Conservation (phyloP, 2,329 filamentous ascomycete species). For the Penicillium digitatum region DNA sequence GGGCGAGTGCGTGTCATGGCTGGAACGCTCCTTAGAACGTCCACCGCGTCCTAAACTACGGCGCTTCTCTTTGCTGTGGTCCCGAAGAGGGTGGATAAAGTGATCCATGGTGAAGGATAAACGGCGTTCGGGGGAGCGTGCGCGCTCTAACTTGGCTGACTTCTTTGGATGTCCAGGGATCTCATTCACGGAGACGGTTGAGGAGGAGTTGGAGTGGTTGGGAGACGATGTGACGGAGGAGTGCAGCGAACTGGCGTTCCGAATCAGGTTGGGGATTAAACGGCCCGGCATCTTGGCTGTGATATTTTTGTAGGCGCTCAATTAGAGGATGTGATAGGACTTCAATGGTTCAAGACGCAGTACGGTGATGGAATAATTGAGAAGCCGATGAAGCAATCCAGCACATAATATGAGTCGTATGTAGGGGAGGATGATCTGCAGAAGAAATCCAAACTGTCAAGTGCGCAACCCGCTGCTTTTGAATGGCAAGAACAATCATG, state of each 20-base stretch:
- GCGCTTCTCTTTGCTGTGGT: constrained; percentile 43
- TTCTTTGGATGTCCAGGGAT: constrained; percentile 30
- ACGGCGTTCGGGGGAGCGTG: constrained; percentile 39
- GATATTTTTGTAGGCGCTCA: not conserved
- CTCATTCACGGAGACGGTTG: constrained; percentile 39
- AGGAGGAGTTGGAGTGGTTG: constrained; percentile 36
- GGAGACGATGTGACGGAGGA: constrained; percentile 27
- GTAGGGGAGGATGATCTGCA: constrained; percentile 6
- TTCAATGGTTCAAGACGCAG: constrained; percentile 19
- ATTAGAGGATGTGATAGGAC: not conserved
- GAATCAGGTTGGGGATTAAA: constrained; percentile 40
- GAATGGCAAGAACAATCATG: constrained; percentile 24
- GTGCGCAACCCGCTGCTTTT: constrained; percentile 18
- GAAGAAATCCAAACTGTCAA: constrained; percentile 11
- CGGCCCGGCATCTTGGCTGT: constrained; percentile 38
- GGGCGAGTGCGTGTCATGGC: constrained; percentile 33
- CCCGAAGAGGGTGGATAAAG: constrained; percentile 42
- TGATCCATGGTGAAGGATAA: constrained; percentile 44
- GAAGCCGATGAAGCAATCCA: constrained; percentile 9
- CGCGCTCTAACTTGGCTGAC: constrained; percentile 25
- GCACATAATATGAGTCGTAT: constrained; percentile 15
- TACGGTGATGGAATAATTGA: constrained; percentile 25
- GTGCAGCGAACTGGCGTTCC: constrained; percentile 32
- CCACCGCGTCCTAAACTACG: constrained; percentile 33
- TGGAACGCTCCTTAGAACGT: constrained; percentile 38